Evolutionary conservation across 2,329 filamentous ascomycete genomes (phyloP).

Genomic region (Coleophoma eucalyptorum): DNA sequence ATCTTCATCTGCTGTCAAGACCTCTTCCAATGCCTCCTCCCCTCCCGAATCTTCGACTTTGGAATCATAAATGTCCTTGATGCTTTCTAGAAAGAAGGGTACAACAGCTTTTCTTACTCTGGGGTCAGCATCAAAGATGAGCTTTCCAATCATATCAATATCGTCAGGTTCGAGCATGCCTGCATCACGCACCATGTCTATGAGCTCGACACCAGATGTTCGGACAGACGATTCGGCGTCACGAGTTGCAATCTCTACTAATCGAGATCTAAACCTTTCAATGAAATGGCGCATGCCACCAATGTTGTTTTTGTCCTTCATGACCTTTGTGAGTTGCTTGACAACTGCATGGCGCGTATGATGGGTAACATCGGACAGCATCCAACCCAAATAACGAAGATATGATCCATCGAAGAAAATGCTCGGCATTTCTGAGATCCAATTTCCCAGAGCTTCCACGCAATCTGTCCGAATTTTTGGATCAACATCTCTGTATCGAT

Average conservation of each 20-base stretch:
- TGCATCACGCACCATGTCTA: constrained; percentile 77
- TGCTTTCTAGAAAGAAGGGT: constrained; percentile 83
- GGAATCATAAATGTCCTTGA: constrained; percentile 74
- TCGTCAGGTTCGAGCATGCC: constrained; percentile 89
- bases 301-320: constrained; percentile 76
- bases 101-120: constrained; percentile 86
- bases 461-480: constrained; percentile 86
- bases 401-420: constrained; percentile 89
- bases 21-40: constrained; percentile 70
- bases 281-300: constrained; percentile 81
- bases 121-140: constrained; percentile 85
- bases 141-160: constrained; percentile 79
- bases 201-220: constrained; percentile 73
- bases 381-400: constrained; percentile 91
- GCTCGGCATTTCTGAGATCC: constrained; percentile 82
- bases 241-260: constrained; percentile 88
- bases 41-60: constrained; percentile 84
- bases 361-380: constrained; percentile 77
- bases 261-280: constrained; percentile 79
- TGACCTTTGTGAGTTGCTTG: constrained; percentile 75
- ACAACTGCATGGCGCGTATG: constrained; percentile 81
- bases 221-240: constrained; percentile 82
- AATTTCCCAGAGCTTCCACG: constrained; percentile 78
- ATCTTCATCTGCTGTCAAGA: constrained; percentile 69
- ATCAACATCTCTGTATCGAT: constrained; percentile 93